Evolutionary conservation across 176 grass and related monocot species (phyloP), one percentile per base, ranked within the genome.

Genomic region (Panicum miliaceum): DNA sequence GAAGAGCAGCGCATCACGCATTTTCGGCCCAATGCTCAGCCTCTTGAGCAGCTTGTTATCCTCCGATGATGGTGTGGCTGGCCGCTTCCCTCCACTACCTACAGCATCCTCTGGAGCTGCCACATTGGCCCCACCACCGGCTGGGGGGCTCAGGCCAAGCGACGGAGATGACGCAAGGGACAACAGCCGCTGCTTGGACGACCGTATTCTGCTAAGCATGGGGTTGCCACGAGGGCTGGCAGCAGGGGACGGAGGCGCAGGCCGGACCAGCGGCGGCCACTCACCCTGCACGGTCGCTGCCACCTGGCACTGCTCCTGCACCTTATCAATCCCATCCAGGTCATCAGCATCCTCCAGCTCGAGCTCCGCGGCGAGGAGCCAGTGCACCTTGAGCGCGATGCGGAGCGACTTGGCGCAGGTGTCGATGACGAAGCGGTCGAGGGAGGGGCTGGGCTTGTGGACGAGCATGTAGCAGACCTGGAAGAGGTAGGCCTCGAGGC

Each of bases 391-490:
- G 72, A 99, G 89, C 5, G 96, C 93, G 23, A 99, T 99, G 62
- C 91, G 88, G 54, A 99, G 86, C 45, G 93, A 92, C 75, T 99
- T 99, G 72, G 93, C 78, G 52, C 93, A 99, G 64, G 93, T 94
- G 56, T 99, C 93, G 40, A 99, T 99, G 64, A 99, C 89, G 79
- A 99, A 99, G 56, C 85, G 94, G 63, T 96, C 93, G 38, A 99
- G 87, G 19, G 96, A 99, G 8, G 96, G 96, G 80, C 93, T 95
- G 45, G 96, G 96, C 84, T 99, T 99, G 81, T 99, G 89, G 43
- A 99, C 89, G 65, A 99, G 80, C 93, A 99, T 99, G 87, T 96
- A 99, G 81, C 96, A 99, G 74, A 99, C 94, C 88, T 96, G 96
- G 87, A 99, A 99, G 79, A 96, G 93, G 85, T 99, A 99, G 46